Conservation (phyloP, 2,329 filamentous ascomycete species). For the Phaeosphaeria sp. region DNA sequence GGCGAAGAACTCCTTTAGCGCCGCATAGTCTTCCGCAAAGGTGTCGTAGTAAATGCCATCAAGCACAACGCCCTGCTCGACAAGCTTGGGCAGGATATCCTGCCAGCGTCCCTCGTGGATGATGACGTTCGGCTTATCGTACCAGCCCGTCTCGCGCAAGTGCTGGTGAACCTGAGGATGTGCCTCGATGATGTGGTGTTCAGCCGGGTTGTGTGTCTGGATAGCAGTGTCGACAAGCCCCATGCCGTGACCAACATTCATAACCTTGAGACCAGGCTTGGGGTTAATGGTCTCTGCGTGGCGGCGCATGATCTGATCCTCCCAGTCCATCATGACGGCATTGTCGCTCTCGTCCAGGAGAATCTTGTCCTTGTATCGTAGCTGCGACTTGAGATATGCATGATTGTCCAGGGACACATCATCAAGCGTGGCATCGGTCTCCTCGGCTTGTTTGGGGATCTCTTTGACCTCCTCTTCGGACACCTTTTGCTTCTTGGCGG, state of each 20-base stretch:
- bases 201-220: conserved; percentile 68
- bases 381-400: conserved; percentile 44
- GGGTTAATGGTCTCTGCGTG: conserved; percentile 74
- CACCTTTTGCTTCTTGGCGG: conserved; percentile 44
- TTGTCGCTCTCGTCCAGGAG: conserved; percentile 78
- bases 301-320: conserved; percentile 82
- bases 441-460: conserved; percentile 30
- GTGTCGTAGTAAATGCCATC: conserved; percentile 67
- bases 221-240: conserved; percentile 85
- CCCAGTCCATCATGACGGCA: conserved; percentile 95
- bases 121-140: conserved; percentile 63
- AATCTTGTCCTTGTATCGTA: conserved; percentile 43
- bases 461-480: conserved; percentile 36
- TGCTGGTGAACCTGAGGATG: conserved; percentile 78
- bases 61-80: conserved; percentile 73
- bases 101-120: conserved; percentile 82
- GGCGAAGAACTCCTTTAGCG: conserved; percentile 47
- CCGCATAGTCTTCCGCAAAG: conserved; percentile 47
- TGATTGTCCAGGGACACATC: conserved; percentile 50
- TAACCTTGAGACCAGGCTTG: conserved; percentile 68
- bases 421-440: conserved; percentile 36
- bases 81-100: conserved; percentile 73
- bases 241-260: conserved; percentile 92
- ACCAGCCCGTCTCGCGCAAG: conserved; percentile 72
- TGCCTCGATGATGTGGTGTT: conserved; percentile 86